Evolutionary conservation across 345 rosid genomes (phyloP), one percentile per base, ranked within the genome.

Genomic region (Durio zibethinus): DNA sequence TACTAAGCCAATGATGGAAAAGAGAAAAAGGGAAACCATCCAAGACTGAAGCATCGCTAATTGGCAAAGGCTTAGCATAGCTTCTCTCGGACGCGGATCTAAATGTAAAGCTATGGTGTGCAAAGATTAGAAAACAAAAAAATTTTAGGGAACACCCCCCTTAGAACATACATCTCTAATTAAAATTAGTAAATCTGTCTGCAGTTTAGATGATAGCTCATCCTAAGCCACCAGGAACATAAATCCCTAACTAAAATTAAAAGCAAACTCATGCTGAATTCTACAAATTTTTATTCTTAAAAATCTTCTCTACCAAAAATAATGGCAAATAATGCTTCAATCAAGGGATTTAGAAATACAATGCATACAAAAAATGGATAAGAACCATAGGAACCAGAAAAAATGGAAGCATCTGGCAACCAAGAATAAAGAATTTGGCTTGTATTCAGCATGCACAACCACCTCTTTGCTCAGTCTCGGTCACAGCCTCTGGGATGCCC

Each of bases 401-500:
- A 25, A 50, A 79, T 48, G 31, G 72, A 78, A 48, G 65, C 59
- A 78, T 42, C 16, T 27, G 61, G 33, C 61, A 25, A 53, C 21
- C 75, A 67, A 33, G 12, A 78, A 52, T 40, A 15, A 2, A 21
- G 7, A 0, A 31, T 35, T 48, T 35, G 8, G 40, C 63, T 42
- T 15, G 29, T 38, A 66, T 72, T 94, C 88, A 94, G 82, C 98
- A 94, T 33, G 98, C 89, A 76, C 98, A 94, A 15, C 98, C 97
- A 31, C 98, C 90, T 82, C 95, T 84, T 82, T 91, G 98, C 82
- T 91, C 98, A n/a, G 82, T 86, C 83, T 91, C 97, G 0, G 93
- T 80, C 47, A 83, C 89, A 48, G 88, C 88, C 52, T 91, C 97
- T 0, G 95, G 94, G 59, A 90, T 85, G 52, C 94, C 94, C 79